Evolutionary conservation across 441 rosid species (phyloP), one percentile per base, ranked within the genome.

Genomic region (Hura crepitans): DNA sequence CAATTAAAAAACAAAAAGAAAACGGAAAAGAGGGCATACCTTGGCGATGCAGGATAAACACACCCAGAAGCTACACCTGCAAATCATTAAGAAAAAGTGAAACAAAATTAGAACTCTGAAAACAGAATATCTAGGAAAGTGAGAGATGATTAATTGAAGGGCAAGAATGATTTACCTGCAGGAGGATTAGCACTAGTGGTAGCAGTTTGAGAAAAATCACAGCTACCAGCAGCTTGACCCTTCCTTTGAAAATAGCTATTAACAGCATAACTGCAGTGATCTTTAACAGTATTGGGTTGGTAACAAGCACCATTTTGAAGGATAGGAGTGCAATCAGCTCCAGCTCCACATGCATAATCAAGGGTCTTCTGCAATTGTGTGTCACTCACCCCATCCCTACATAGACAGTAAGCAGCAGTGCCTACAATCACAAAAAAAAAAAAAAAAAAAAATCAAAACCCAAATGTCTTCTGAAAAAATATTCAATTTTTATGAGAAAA

Each of bases 291-390:
- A 86, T 93, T 91, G 25, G 98, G 99, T 60, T 84, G 80, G 74
- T 55, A 93, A 75, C 99, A 96, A n/a, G 75, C 68, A 28, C 93
- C 99, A 43, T 46, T 83, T 62, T 83, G 91, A 35, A 68, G 68
- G 75, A 93, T 93, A 18, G 84, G 75, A 9, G 77, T 53, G 69
- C 99, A 96, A 68, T 96, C 99, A 47, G 96, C 98, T 65, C 97
- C 97, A 61, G 87, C 81, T 80, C 99, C 98, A 78, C 99, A 92
- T 53, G 99, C 98, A 81, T 88, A 95, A 79, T 95, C 99, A 47
- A 95, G 20, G 27, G 81, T 11, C 71, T 85, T 88, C 81, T 95
- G 99, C 7, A 89, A 85, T 42, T 62, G 77, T 35, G 47, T 0
- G 0, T 88, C 91, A 62, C 84, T 67, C 54, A 81, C 10, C 28